These are phyloP conservation scores for Heliosperma pusillum DNA, from an alignment of 148 eudicot species.

Conservation along the genomic window DNA sequence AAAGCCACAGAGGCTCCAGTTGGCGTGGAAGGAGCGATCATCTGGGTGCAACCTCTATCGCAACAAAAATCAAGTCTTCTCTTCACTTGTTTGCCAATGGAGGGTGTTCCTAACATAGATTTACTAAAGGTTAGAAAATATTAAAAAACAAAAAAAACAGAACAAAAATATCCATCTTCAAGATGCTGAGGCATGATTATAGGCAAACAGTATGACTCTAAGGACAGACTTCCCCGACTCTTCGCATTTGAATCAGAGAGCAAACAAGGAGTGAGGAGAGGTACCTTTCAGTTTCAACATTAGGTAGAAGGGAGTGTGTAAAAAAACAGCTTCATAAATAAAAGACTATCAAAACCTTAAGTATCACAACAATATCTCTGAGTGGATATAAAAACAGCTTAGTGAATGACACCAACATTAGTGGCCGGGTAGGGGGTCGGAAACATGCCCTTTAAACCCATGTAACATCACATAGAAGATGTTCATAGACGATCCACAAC, in stretches of 20 bases:
- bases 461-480: no score
- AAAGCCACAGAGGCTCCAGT: constrained; percentile 29
- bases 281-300: neutral
- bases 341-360: neutral
- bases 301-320: neutral
- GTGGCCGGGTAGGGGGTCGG: no score
- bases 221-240: neutral
- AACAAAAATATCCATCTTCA: neutral
- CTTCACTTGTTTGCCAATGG: constrained; percentile 23
- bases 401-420: no score
- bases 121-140: neutral
- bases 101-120: constrained; percentile 10
- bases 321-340: neutral
- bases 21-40: constrained; percentile 60
- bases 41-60: constrained; percentile 32
- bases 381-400: no score
- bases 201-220: neutral
- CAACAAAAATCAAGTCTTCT: constrained; percentile 36
- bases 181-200: neutral
- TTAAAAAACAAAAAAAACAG: no score
- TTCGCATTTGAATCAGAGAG: neutral
- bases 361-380: neutral
- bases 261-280: neutral
- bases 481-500: no score
- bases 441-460: no score